Base-by-base conservation (phyloP, 805 yeast genomes). In the Ogataea pini region DNA sequence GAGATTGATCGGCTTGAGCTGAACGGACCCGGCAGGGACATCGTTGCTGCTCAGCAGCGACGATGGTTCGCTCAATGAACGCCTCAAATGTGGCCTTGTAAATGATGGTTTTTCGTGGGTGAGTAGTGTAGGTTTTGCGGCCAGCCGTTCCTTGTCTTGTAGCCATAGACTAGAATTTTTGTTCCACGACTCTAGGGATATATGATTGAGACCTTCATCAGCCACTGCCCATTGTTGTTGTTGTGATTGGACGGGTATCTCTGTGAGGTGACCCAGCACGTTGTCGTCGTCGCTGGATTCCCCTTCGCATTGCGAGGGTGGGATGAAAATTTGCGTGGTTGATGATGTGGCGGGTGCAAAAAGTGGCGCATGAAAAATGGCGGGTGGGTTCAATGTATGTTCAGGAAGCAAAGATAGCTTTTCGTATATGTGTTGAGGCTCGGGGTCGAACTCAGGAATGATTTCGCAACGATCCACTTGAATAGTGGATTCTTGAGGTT, bases 141-240 rank as follows among this genome's bases (percentile, higher is more conserved):
- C 62, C 19, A 48, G 8, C 28, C 64, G 44, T 28, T 59, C 59
- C 42, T 56, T 60, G 37, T 55, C 52, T 12, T 48, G 44, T 13
- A 52, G 22, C 68, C 68, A 63, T 1, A 32, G 39, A 6, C 42
- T 48, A 1, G 60, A 49, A 36, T 62, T 57, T 10, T 53, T 42
- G 13, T 62, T 55, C 68, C 68, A 63, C 3, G 61, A 37, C n/a
- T 63, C 67, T n/a, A 61, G 48, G 10, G 66, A 60, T 8, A 63
- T 57, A 39, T 60, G 61, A 36, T 54, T 53, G 25, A 58, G 12
- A 7, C 52, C 53, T 1, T 55, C 54, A 10, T 42, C 24, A 3
- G 50, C 36, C 10, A 22, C 22, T 12, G 47, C 36, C 65, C 64
- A 61, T n/a, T 44, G 42, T 5, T 42, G 44, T 7, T 36, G 22